A percentile compares a stretch with the other conserved stretches of the same genome.
Conservation (phyloP, 495 filamentous ascomycete species). For the Penicillium cataractarum region DNA sequence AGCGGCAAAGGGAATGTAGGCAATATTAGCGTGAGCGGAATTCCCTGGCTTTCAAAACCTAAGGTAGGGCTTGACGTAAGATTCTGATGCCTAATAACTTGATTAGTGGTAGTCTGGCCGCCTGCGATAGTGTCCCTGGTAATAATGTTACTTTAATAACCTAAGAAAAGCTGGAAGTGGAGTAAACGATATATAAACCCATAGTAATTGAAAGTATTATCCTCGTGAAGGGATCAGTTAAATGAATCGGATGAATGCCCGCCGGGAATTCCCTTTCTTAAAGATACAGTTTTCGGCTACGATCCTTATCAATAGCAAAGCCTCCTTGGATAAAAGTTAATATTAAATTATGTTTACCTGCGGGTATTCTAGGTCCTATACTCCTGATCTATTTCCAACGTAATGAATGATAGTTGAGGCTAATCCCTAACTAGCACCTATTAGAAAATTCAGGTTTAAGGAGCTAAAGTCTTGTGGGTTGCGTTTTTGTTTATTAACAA, state of each 20-base stretch:
- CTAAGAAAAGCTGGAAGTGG: neutral
- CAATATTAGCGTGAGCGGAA: neutral
- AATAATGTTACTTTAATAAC: neutral
- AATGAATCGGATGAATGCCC: no score
- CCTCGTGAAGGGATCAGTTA: neutral
- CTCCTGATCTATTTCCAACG: neutral
- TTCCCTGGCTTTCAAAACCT: neutral
- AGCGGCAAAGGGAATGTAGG: neutral
- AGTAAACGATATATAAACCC: neutral
- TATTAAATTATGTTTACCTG: neutral
- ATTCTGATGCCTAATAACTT: neutral
- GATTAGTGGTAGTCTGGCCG: neutral
- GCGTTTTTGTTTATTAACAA: neutral
- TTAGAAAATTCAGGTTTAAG: neutral
- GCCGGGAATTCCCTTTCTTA: neutral
- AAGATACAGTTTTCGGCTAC: neutral
- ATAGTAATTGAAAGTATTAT: neutral
- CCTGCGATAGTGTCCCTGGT: neutral
- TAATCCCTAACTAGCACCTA: neutral
- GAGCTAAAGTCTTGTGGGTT: neutral
- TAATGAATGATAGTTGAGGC: neutral
- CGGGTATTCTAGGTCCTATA: neutral
- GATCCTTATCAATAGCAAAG: neutral
- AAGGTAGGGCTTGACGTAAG: neutral
- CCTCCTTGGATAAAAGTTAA: neutral